Evolutionary conservation across 768 basidiomycete genomes (phyloP).

Genomic region (Mycena indigotica): DNA sequence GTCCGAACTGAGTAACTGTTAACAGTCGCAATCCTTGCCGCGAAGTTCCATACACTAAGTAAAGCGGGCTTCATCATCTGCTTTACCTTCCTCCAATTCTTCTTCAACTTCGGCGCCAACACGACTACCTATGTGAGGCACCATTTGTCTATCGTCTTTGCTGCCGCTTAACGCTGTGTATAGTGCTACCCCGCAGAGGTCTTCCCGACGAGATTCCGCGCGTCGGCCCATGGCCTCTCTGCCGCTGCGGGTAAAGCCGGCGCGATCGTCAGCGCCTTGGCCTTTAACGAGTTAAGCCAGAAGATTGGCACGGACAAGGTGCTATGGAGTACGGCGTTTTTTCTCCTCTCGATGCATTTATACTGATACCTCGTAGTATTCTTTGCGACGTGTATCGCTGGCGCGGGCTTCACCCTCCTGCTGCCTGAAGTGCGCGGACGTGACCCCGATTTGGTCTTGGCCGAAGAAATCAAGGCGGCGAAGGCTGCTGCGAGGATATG

Average conservation of each 20-base stretch:
- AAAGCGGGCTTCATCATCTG: slow-evolving; percentile 67
- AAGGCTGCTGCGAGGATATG: background rate
- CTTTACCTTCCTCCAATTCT: slow-evolving; percentile 73
- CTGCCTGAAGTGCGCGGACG: slow-evolving; percentile 55
- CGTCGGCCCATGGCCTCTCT: slow-evolving; percentile 72
- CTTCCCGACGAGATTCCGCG: slow-evolving; percentile 76
- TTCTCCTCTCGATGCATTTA: background rate
- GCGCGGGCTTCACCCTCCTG: slow-evolving; percentile 47
- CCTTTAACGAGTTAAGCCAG: slow-evolving; percentile 52
- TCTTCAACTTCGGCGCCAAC: slow-evolving; percentile 84
- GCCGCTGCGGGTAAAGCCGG: slow-evolving; percentile 68
- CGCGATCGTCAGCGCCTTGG: slow-evolving; percentile 63
- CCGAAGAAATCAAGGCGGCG: slow-evolving; percentile 16
- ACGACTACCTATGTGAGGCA: slow-evolving; percentile 63
- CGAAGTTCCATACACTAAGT: slow-evolving; percentile 57
- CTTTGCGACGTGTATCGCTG: slow-evolving; percentile 50
- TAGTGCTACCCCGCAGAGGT: slow-evolving; percentile 78
- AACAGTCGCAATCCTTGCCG: slow-evolving; percentile 69
- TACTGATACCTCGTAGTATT: slow-evolving; percentile 43
- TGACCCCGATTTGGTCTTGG: slow-evolving; percentile 50
- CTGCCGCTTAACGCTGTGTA: background rate
- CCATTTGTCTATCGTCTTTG: slow-evolving; percentile 10
- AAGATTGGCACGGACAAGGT: slow-evolving; percentile 55
- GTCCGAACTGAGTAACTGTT: background rate
- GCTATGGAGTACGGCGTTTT: slow-evolving; percentile 57